Evolutionary conservation across 306 rosid genomes (phyloP).

Genomic region (Castanea crenata): DNA sequence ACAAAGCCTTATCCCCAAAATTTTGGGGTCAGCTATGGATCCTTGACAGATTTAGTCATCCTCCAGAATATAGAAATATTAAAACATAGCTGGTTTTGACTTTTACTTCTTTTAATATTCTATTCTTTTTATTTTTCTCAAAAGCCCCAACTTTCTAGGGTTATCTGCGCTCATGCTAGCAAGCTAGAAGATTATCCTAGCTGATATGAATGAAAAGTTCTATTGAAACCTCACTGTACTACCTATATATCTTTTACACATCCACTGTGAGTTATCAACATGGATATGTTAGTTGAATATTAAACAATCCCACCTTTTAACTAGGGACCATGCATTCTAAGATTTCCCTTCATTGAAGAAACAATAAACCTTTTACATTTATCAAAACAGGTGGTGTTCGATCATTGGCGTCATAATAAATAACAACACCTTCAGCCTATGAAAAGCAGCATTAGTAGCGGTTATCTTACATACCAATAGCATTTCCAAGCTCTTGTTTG

Average conservation of each 20-base stretch:
- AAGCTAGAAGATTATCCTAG: neutral
- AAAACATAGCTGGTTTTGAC: neutral
- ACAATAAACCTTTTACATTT: constrained; percentile 17
- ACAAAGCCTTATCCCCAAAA: too few relatives aligned
- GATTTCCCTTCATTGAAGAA: constrained; percentile 15
- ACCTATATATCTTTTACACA: neutral
- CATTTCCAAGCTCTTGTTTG: constrained; percentile 93
- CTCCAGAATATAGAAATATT: constrained; percentile 8
- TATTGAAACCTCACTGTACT: neutral
- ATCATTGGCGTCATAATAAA: constrained; percentile 14
- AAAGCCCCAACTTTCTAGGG: neutral
- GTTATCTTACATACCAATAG: constrained; percentile 62
- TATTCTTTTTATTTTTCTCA: neutral
- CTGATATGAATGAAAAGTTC: neutral
- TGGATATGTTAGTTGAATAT: constrained; percentile 2
- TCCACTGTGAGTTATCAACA: constrained; percentile 20
- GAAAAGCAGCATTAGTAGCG: constrained; percentile 6
- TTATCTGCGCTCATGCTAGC: neutral
- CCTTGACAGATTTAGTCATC: neutral
- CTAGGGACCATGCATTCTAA: constrained; percentile 27
- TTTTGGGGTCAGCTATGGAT: too few relatives aligned
- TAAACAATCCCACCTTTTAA: constrained; percentile 5
- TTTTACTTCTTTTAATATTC: neutral
- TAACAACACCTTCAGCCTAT: constrained; percentile 14
- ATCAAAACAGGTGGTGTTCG: constrained; percentile 9